Evolutionary conservation across 2,329 filamentous ascomycete genomes (phyloP).

Genomic region (Hypoxylon sp.): DNA sequence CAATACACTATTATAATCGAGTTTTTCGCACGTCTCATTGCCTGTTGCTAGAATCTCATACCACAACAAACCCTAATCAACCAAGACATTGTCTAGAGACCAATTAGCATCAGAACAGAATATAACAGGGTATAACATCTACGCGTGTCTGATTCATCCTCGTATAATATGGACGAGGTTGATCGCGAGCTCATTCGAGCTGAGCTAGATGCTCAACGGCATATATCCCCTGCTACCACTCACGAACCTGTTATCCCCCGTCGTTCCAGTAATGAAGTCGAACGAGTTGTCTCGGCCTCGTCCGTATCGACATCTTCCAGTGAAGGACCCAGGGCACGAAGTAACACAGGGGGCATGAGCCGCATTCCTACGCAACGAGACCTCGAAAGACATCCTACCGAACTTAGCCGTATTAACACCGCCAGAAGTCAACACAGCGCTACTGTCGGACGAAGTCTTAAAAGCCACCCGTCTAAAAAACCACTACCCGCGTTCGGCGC

Average conservation of each 20-base stretch:
- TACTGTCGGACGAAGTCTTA: slow-evolving; percentile 75
- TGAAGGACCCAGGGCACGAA: slow-evolving; percentile 54
- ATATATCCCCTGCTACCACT: slow-evolving; percentile 46
- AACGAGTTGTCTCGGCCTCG: slow-evolving; percentile 70
- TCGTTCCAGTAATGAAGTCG: slow-evolving; percentile 69
- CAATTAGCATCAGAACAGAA: not conserved
- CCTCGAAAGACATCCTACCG: slow-evolving; percentile 78
- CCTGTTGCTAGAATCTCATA: not conserved
- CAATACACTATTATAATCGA: slow-evolving; percentile 2
- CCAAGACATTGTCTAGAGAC: not conserved
- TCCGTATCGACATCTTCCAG: slow-evolving; percentile 66
- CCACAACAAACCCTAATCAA: not conserved
- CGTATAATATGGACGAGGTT: slow-evolving; percentile 38
- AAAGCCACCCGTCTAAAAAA: slow-evolving; percentile 66
- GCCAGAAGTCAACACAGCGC: slow-evolving; percentile 77
- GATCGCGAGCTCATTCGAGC: slow-evolving; percentile 44
- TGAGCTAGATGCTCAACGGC: slow-evolving; percentile 53
- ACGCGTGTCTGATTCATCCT: slow-evolving; percentile 6
- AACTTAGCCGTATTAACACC: slow-evolving; percentile 79
- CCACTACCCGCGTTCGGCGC: slow-evolving; percentile 79
- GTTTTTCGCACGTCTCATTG: not conserved
- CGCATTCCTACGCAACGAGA: slow-evolving; percentile 76
- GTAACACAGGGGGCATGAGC: slow-evolving; percentile 65
- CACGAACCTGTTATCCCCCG: slow-evolving; percentile 45
- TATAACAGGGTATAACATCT: slow-evolving; percentile 3